Evolutionary conservation across 2,329 filamentous ascomycete genomes (phyloP), one percentile per base, ranked within the genome.

Genomic region (Diaporthe ampelina): DNA sequence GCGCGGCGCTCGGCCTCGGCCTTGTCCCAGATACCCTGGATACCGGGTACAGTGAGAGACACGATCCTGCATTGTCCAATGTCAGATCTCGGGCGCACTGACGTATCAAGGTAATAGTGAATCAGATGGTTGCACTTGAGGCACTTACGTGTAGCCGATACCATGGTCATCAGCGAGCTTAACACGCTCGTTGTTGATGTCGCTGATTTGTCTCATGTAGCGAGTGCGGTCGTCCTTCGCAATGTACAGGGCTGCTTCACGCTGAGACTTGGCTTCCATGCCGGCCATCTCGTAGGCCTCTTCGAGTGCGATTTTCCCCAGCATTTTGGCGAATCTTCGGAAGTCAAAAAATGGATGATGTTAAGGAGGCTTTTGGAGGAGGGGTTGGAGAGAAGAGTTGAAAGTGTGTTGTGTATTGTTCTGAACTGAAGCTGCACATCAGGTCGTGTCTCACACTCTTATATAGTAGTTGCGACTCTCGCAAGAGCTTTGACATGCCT

Each of bases 1-100:
- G 86, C 85, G 45, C 85, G 78, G 11, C 78, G 78, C 75, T 86
- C 81, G 0, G 86, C 86, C 74, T 84, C 82, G 40, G 80, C 79
- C 21, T 82, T 79, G 40, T 88, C 85, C 75, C 79, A 83, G 48
- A 86, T 81, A 70, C 85, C 86, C 77, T 88, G 86, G 11, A 87
- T 82, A 15, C 87, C 86, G 4, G 87, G 87, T 0, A 84, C 85
- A 1, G 87, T 88, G 74, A 86, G 85, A 1, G 86, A 88, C 11
- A 88, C 69, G 29, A 71, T 71, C 2, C 61, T 67, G 13, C 24
- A 32, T 17, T 10, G 29, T 17, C 5, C 15, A 24, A 17, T 35
- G 61, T 67, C 19, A 67, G 61, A 35, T 17, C 15, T 50, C 9
- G 4, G 10, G 40, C 3, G 3, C 19, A 65, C 21, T 9, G 45